A percentile compares a stretch with the other conserved stretches of the same genome.
Evolutionary conservation across 2,329 filamentous ascomycete genomes (phyloP).

Genomic region (Penicillium hordei): DNA sequence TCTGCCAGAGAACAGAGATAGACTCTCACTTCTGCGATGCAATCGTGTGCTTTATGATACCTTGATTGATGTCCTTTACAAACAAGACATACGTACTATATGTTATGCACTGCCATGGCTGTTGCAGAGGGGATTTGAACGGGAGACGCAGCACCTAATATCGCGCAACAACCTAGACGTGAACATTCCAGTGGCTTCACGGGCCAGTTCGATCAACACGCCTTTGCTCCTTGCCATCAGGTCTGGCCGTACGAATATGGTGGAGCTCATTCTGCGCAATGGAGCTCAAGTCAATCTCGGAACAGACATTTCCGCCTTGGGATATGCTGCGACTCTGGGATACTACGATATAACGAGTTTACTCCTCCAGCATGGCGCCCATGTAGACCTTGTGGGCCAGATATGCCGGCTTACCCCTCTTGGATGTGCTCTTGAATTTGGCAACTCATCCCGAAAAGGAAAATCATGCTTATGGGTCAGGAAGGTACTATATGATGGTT

Average conservation of each 20-base stretch:
- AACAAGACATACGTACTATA: background rate
- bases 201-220: fast-evolving
- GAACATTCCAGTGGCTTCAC: fast-evolving
- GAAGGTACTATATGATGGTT: too few species aligned
- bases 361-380: background rate
- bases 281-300: background rate
- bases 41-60: background rate
- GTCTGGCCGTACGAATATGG: background rate
- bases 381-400: background rate
- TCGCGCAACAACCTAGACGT: background rate
- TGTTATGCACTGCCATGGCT: background rate
- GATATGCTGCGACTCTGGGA: background rate
- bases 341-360: background rate
- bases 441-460: background rate
- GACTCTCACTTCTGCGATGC: background rate
- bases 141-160: background rate
- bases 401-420: background rate
- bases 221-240: background rate
- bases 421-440: background rate
- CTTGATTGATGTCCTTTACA: background rate
- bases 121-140: background rate
- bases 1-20: background rate
- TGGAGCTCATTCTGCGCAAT: background rate
- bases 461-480: background rate
- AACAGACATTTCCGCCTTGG: background rate